Percentiles rank a stretch among this genome's conserved stretches.
These are phyloP conservation scores for Tuctoria greenei DNA, from an alignment of 176 grass and related monocot species.

Conservation along the genomic window DNA sequence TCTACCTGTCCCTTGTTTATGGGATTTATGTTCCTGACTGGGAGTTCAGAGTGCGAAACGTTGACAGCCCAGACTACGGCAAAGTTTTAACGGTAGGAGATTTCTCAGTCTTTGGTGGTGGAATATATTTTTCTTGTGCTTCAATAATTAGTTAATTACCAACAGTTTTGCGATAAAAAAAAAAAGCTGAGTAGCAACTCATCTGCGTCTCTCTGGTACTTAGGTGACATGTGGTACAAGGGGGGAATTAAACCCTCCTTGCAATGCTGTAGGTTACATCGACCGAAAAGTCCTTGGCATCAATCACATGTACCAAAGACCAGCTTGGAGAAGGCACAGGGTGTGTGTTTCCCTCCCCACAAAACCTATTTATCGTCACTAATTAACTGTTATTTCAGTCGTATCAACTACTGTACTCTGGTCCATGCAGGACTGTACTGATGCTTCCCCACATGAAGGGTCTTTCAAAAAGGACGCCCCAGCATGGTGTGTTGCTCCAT, in stretches of 20 bases:
- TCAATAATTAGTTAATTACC: neutral
- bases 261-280: conserved; percentile 86
- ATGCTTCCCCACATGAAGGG: conserved; percentile 71
- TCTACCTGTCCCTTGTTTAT: conserved; percentile 71
- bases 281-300: conserved; percentile 78
- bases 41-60: conserved; percentile 76
- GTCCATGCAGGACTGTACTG: conserved; percentile 72
- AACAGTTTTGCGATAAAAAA: neutral
- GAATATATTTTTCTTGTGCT: too few relatives aligned
- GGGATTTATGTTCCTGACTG: conserved; percentile 85
- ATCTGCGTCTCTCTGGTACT: conserved; percentile 17
- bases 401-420: neutral
- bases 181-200: neutral
- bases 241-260: conserved; percentile 68
- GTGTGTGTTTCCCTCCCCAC: conserved; percentile 29
- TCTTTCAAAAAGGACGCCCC: conserved; percentile 67
- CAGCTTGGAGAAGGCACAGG: conserved; percentile 86
- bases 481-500: conserved; percentile 79
- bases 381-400: neutral
- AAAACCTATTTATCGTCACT: neutral
- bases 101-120: neutral
- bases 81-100: conserved; percentile 66
- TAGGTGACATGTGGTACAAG: conserved; percentile 92
- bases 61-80: conserved; percentile 43
- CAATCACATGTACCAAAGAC: conserved; percentile 82